These are phyloP conservation scores for Porcisia hertigi DNA, from an alignment of 208 protist genomes.

Conservation along the genomic window DNA sequence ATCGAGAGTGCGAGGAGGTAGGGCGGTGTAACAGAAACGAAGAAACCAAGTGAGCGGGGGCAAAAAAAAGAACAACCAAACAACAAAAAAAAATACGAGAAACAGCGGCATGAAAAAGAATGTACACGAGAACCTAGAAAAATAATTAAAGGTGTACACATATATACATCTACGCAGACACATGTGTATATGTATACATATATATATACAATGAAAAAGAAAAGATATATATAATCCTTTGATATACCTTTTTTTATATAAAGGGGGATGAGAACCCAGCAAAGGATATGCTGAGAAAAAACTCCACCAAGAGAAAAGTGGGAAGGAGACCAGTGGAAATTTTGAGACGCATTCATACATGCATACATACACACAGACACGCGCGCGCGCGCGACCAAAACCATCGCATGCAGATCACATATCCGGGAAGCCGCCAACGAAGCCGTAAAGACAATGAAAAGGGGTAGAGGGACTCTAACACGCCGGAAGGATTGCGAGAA, in stretches of 20 bases:
- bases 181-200: too few species aligned
- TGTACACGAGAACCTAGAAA: neutral
- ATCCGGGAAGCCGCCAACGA: neutral
- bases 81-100: neutral
- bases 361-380: neutral
- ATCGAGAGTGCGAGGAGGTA: neutral
- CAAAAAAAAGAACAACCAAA: neutral
- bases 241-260: too few species aligned
- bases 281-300: too few species aligned
- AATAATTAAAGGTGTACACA: too few species aligned
- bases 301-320: too few species aligned
- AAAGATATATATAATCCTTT: too few species aligned
- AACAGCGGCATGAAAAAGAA: too few species aligned
- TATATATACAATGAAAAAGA: too few species aligned
- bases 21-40: constrained; percentile 3
- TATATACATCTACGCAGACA: too few species aligned
- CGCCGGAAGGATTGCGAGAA: neutral
- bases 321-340: too few species aligned
- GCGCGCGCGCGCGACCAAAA: too few species aligned
- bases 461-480: neutral
- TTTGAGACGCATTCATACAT: neutral
- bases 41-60: neutral
- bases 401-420: neutral
- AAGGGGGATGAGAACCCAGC: too few species aligned
- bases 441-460: neutral